Evolutionary conservation across 169 alveolate species (phyloP).

Genomic region (Cryptosporidium felis): DNA sequence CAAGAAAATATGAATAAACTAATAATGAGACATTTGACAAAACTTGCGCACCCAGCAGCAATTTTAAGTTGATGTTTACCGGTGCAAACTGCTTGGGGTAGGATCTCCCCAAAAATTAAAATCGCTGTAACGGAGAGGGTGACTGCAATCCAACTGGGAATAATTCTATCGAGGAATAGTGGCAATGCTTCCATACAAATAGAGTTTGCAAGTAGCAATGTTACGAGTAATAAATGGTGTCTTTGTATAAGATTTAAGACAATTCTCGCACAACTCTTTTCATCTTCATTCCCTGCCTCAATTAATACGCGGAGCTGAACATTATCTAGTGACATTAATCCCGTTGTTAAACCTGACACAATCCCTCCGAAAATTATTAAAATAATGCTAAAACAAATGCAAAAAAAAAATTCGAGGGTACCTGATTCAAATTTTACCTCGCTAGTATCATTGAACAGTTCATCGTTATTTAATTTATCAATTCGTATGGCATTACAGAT

Average conservation of each 20-base stretch:
- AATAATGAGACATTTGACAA: conserved; percentile 79
- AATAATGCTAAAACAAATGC: conserved; percentile 73
- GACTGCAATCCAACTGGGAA: conserved; percentile 86
- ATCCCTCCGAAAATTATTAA: conserved; percentile 82
- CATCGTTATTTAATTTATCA: not conserved
- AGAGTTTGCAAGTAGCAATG: conserved; percentile 89
- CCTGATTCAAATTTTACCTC: conserved; percentile 62
- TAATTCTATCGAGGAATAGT: conserved; percentile 85
- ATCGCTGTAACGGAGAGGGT: conserved; percentile 85
- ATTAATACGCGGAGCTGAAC: conserved; percentile 85
- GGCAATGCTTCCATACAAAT: conserved; percentile 93
- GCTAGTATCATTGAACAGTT: not conserved
- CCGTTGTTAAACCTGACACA: conserved; percentile 92
- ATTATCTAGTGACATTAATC: conserved; percentile 89
- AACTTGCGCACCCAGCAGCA: conserved; percentile 85
- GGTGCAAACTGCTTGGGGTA: conserved; percentile 93
- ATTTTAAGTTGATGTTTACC: conserved; percentile 90
- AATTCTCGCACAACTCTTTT: conserved; percentile 77
- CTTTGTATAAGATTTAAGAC: conserved; percentile 80
- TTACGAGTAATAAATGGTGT: conserved; percentile 88
- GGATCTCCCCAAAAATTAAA: conserved; percentile 90
- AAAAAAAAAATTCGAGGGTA: conserved; percentile 53
- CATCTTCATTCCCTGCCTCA: conserved; percentile 84
- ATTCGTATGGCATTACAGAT: not conserved
- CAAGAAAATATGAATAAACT: conserved; percentile 79